Evolutionary conservation across 306 rosid species (phyloP).

Genomic region (Dicorynia guianensis): DNA sequence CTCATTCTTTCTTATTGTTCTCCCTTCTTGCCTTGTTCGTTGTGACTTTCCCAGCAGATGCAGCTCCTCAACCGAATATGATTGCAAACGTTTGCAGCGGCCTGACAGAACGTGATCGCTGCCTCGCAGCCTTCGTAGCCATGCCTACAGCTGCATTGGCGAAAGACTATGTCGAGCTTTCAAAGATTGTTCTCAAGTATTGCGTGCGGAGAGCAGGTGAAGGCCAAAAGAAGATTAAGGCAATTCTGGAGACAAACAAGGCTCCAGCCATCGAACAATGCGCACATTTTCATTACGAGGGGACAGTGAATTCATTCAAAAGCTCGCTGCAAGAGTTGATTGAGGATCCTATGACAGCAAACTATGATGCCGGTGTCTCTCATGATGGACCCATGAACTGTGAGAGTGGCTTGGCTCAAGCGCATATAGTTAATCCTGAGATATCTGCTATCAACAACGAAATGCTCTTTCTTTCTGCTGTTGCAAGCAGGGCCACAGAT

Average conservation of each 20-base stretch:
- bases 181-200: conserved; percentile 1
- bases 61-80: not conserved
- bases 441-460: conserved; percentile 2
- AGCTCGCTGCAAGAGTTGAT: not conserved
- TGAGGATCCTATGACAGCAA: conserved; percentile 21
- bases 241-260: not conserved
- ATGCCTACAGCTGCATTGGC: conserved; percentile 1
- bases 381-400: not conserved
- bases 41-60: not conserved
- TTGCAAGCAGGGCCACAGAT: not conserved
- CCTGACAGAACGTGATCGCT: not conserved
- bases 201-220: not conserved
- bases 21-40: no score
- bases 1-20: not conserved
- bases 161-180: not conserved
- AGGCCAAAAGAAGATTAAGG: not conserved
- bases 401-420: not conserved
- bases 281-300: not conserved
- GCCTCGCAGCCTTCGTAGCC: conserved; percentile 16
- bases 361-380: conserved; percentile 23
- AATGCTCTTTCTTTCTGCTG: not conserved
- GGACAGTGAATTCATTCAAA: not conserved
- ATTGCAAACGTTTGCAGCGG: conserved; percentile 16
- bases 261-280: conserved; percentile 9
- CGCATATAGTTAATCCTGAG: not conserved